A percentile compares a stretch with the other conserved stretches of the same genome.
Conservation (phyloP, 2,329 filamentous ascomycete genomes). For the Cladophialophora exuberans region DNA sequence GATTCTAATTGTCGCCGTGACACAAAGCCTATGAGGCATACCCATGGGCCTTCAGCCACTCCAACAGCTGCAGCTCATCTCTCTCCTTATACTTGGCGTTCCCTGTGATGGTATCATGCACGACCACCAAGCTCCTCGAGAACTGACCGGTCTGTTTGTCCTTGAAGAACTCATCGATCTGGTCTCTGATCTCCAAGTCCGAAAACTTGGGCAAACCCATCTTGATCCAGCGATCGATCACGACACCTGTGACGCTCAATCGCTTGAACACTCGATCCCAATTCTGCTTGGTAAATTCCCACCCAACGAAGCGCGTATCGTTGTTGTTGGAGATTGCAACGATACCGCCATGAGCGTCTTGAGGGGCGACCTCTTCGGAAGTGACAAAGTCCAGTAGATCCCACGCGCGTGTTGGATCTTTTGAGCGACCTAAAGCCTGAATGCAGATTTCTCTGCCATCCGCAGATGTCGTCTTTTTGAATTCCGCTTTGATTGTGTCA, state of each 20-base stretch:
- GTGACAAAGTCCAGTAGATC: conserved; percentile 74
- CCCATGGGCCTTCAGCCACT: conserved; percentile 72
- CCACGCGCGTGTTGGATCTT: conserved; percentile 68
- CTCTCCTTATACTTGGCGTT: conserved; percentile 81
- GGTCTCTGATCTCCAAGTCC: conserved; percentile 67
- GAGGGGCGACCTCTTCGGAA: conserved; percentile 79
- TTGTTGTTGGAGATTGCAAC: conserved; percentile 72
- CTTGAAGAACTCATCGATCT: conserved; percentile 84
- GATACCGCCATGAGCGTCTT: conserved; percentile 86
- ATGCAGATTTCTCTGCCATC: conserved; percentile 90
- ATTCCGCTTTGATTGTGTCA: conserved; percentile 80
- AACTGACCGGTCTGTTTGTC: conserved; percentile 78
- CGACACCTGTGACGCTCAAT: conserved; percentile 78
- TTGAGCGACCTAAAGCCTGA: conserved; percentile 72
- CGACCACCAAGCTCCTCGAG: conserved; percentile 81
- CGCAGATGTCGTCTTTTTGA: conserved; percentile 77
- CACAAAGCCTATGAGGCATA: conserved; percentile 49
- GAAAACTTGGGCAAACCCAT: conserved; percentile 78
- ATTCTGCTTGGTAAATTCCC: conserved; percentile 83
- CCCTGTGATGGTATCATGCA: conserved; percentile 81
- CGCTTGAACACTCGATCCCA: conserved; percentile 73
- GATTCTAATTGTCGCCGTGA: neutral
- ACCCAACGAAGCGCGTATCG: conserved; percentile 72
- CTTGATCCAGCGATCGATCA: conserved; percentile 86
- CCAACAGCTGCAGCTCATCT: conserved; percentile 71